phyloP scores from a whole-genome alignment of 306 rosid genomes.

The Vigna angularis region DNA sequence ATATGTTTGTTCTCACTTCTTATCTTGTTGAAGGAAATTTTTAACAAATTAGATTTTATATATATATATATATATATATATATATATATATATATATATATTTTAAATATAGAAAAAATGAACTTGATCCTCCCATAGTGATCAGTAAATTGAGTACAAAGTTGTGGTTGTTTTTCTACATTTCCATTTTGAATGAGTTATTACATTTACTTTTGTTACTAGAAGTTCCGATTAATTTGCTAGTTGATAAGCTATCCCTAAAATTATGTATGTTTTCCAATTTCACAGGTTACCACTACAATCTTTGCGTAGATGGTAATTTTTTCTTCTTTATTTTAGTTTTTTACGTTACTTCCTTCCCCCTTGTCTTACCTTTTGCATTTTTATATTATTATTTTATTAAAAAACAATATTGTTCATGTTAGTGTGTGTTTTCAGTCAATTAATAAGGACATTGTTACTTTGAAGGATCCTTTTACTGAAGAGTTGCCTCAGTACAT shows the following conservation, averaged over 20 bases:
- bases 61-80: no score
- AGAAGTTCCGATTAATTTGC: background rate
- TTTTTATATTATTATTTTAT: background rate
- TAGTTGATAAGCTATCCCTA: conserved; percentile 5
- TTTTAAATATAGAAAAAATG: background rate
- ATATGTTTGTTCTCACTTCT: background rate
- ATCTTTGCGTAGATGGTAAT: conserved; percentile 44
- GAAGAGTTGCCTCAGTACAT: conserved; percentile 68
- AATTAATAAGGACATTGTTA: conserved; percentile 40
- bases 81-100: background rate
- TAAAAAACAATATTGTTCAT: background rate
- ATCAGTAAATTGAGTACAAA: background rate
- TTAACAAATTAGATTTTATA: background rate
- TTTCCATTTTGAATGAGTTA: background rate
- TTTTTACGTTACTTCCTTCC: conserved; percentile 15
- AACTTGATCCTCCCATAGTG: background rate
- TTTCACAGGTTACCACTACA: conserved; percentile 39
- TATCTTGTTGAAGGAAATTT: background rate
- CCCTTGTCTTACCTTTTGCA: background rate
- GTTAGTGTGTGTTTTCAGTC: conserved; percentile 17
- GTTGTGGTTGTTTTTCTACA: conserved; percentile 1
- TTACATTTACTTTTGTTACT: background rate
- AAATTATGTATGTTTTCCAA: conserved; percentile 1
- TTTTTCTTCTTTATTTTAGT: background rate
- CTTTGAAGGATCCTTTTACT: conserved; percentile 61